Base-by-base conservation (phyloP, 768 basidiomycete genomes). In the Astraeus odoratus region DNA sequence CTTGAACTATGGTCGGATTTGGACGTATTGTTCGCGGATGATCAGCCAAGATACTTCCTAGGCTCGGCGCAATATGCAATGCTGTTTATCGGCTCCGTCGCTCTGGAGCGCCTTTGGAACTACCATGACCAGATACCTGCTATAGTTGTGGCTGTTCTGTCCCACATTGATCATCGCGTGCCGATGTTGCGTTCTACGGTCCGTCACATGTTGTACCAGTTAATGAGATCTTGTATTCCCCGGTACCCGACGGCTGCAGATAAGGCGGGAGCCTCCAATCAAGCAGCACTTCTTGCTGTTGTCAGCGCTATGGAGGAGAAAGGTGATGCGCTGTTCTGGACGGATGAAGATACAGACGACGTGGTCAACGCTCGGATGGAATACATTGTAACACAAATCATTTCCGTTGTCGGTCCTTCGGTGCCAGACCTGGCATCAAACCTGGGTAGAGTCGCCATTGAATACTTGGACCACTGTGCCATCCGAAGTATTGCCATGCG, bases 51-150 rank as follows among this genome's bases (percentile, higher is more conserved):
- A 25, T 67, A 85, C 38, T 69, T 78, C 2, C 69, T 95, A 40
- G 86, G 87, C 13, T 80, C 87, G 0, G 89, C 88, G 12, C 92
- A 95, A 57, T 88, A 88, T 57, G 91, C 93, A 1, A 78, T 92
- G 67, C 71, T 95, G 8, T 92, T 93, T 57, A 65, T 94, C 22
- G 76, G 81, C 3, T 87, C 92, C 50, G 74, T 85, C 26, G 78
- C 85, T 0, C 64, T 90, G 23, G 82, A 86, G 51, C 77, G 83
- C 24, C 79, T 77, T 51, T 89, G 87, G 86, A 84, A 86, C 46
- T 67, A 83, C 52, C 73, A 78, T 42, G 67, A 73, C 8, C 77
- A 86, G 44, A 68, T 97, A 9, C 82, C 88, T 1, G 66, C 76
- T 8, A 72, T 96, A 15, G 77, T 97, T 24, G 86, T 91, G 43